Evolutionary conservation across 2,329 filamentous ascomycete genomes (phyloP).

Genomic region (Microdochium paspali): DNA sequence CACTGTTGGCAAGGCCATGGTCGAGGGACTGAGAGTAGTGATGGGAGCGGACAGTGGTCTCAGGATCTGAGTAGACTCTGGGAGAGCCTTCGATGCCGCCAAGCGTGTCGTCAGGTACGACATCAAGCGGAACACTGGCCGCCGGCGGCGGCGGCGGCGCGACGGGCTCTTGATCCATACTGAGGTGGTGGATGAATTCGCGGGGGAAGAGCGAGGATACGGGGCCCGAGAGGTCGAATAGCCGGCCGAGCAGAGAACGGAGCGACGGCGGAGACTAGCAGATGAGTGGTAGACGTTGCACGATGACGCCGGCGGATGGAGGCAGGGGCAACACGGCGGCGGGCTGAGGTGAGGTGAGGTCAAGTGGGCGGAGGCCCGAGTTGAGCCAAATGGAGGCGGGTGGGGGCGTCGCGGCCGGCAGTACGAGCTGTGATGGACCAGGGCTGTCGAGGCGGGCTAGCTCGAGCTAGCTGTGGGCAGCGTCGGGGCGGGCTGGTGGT

Average conservation of each 20-base stretch:
- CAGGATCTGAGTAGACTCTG: conserved; percentile 19
- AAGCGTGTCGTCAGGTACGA: conserved; percentile 38
- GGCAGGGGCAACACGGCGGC: neutral
- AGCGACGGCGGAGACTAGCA: neutral
- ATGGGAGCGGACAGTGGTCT: conserved; percentile 23
- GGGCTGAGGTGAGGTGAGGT: conserved; percentile 3
- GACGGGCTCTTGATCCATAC: conserved; percentile 37
- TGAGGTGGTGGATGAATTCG: conserved; percentile 40
- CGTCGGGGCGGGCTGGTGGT: neutral
- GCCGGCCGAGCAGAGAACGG: conserved; percentile 1
- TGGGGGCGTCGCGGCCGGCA: neutral
- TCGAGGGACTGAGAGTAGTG: conserved; percentile 41
- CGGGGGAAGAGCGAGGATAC: conserved; percentile 1
- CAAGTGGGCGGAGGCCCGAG: neutral
- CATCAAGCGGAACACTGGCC: conserved; percentile 7
- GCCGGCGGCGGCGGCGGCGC: conserved; percentile 13
- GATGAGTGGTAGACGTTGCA: neutral
- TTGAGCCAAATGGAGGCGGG: neutral
- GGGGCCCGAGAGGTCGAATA: conserved; percentile 3
- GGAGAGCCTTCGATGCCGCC: conserved; percentile 38
- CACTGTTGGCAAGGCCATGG: conserved; percentile 29
- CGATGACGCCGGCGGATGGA: neutral
- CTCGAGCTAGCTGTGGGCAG: neutral
- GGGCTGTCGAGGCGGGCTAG: neutral
- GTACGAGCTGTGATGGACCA: neutral